These are phyloP conservation scores for Niveomyces coronatus DNA, from an alignment of 2,329 filamentous ascomycete species.

Conservation along the genomic window DNA sequence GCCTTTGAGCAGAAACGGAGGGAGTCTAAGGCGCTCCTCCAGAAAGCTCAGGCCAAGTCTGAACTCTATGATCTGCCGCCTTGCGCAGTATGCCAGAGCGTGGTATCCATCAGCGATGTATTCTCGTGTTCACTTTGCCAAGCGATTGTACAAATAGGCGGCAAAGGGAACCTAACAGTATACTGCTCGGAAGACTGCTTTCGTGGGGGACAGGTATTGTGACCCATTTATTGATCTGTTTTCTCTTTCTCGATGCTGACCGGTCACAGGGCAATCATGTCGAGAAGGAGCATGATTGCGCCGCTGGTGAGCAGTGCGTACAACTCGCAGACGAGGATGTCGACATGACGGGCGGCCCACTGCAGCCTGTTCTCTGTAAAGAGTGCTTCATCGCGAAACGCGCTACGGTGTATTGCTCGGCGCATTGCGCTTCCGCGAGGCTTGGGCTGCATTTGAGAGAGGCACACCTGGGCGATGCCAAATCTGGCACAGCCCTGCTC, in stretches of 20 bases:
- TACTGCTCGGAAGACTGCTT: conserved; percentile 37
- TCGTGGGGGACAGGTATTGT: conserved; percentile 31
- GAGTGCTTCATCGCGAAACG: conserved; percentile 29
- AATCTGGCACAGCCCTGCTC: background rate
- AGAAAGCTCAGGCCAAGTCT: conserved; percentile 21
- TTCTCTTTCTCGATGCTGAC: background rate
- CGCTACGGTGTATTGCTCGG: conserved; percentile 32
- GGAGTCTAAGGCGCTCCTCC: conserved; percentile 26
- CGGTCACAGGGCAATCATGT: conserved; percentile 27
- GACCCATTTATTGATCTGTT: no score
- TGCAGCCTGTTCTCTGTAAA: conserved; percentile 27
- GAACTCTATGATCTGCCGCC: conserved; percentile 28
- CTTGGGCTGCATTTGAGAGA: conserved; percentile 29
- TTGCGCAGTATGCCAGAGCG: conserved; percentile 29
- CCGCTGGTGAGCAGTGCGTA: conserved; percentile 29
- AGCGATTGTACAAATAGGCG: conserved; percentile 27
- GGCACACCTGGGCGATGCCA: conserved; percentile 17
- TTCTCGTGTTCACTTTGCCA: conserved; percentile 36
- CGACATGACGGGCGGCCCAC: conserved; percentile 25
- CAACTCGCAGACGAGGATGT: conserved; percentile 29
- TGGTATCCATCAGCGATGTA: conserved; percentile 25
- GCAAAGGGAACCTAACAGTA: conserved; percentile 25
- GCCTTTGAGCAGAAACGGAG: conserved; percentile 36
- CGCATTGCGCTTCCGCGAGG: conserved; percentile 30
- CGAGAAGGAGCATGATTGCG: conserved; percentile 29